A percentile compares a stretch with the other conserved stretches of the same genome.
These are phyloP conservation scores for Diaporthe longicolla DNA, from an alignment of 2,329 filamentous ascomycete genomes.

Conservation along the genomic window DNA sequence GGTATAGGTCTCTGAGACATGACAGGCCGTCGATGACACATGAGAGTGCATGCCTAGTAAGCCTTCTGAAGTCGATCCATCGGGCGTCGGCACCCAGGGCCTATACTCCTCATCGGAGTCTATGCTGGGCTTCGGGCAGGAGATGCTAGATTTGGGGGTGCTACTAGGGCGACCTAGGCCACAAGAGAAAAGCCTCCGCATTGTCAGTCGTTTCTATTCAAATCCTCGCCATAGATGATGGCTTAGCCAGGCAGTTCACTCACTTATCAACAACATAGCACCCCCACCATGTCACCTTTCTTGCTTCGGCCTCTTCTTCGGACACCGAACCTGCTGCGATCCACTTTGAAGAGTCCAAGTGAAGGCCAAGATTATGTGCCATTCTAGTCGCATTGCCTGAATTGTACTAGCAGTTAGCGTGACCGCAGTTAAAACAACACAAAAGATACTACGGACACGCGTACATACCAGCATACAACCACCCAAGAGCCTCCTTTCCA, in stretches of 20 bases:
- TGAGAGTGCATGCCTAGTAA: constrained; percentile 39
- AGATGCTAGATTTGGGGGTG: constrained; percentile 42
- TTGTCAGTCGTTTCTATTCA: neutral
- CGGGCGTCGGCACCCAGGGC: constrained; percentile 42
- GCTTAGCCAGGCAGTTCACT: neutral
- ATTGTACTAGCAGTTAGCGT: neutral
- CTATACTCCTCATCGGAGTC: constrained; percentile 41
- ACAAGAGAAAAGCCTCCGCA: constrained; percentile 42
- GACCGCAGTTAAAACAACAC: neutral
- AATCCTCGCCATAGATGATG: too few relatives aligned
- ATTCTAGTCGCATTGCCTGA: constrained; percentile 47
- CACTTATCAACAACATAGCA: constrained; percentile 47
- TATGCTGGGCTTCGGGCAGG: constrained; percentile 44
- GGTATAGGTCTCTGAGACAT: constrained; percentile 43
- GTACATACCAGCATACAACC: constrained; percentile 44
- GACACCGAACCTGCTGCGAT: constrained; percentile 34
- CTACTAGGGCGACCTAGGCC: constrained; percentile 45
- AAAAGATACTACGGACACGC: neutral
- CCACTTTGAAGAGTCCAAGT: constrained; percentile 45
- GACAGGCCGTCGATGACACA: constrained; percentile 41
- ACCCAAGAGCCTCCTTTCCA: constrained; percentile 46
- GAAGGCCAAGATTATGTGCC: constrained; percentile 47
- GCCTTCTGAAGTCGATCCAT: neutral
- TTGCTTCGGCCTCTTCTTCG: constrained; percentile 44
- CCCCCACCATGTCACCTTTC: constrained; percentile 47